Evolutionary conservation across 345 rosid species (phyloP).

Genomic region (Microthlaspi erraticum): DNA sequence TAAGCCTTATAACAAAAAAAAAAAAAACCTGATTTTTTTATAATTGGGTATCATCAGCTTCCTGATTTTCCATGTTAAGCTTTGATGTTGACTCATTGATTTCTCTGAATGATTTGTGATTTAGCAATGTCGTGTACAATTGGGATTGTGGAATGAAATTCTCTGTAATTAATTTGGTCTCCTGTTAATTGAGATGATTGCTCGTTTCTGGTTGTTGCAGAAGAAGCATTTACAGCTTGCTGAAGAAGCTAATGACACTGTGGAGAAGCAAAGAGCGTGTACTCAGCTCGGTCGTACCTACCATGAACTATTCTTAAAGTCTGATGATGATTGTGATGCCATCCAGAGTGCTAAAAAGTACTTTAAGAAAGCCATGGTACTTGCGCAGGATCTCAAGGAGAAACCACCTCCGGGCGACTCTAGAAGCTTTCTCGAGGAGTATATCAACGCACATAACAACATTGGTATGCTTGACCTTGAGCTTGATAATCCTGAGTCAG

Average conservation of each 20-base stretch:
- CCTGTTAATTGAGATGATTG: not conserved
- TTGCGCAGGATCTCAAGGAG: constrained; percentile 67
- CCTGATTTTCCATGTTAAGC: not conserved
- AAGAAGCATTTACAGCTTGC: constrained; percentile 92
- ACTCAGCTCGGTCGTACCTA: constrained; percentile 96
- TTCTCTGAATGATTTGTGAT: constrained; percentile 1
- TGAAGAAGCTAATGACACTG: constrained; percentile 63
- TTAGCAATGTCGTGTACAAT: not conserved
- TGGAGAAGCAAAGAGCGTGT: constrained; percentile 93
- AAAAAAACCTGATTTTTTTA: not conserved
- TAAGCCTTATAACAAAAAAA: constrained; percentile 16
- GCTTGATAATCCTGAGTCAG: constrained; percentile 82
- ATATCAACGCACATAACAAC: constrained; percentile 89
- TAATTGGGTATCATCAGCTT: not conserved
- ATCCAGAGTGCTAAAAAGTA: constrained; percentile 83
- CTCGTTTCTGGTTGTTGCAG: constrained; percentile 45
- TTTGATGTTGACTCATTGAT: not conserved
- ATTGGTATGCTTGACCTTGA: constrained; percentile 90
- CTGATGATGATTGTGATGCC: constrained; percentile 68
- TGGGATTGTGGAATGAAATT: not conserved
- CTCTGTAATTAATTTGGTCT: too few relatives aligned
- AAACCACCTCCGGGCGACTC: constrained; percentile 60
- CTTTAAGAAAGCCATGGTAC: constrained; percentile 79
- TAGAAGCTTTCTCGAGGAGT: constrained; percentile 81
- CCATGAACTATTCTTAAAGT: constrained; percentile 66